Conservation (phyloP, 2,329 filamentous ascomycete species). For the Ophiostoma angusticollis region DNA sequence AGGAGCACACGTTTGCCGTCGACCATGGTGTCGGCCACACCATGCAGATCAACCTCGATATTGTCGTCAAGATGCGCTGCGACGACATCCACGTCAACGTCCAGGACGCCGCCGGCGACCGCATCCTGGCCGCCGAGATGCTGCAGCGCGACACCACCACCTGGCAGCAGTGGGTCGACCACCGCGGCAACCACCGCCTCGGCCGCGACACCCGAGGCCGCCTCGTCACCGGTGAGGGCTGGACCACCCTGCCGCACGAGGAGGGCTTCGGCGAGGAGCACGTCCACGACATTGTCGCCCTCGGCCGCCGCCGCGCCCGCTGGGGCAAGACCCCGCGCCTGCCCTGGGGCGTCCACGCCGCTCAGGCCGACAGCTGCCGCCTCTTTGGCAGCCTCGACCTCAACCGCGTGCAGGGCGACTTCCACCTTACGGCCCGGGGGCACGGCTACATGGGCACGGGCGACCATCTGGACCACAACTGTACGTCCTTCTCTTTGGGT, state of each 20-base stretch:
- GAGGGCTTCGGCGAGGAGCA: slow-evolving; percentile 69
- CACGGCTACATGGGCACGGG: slow-evolving; percentile 85
- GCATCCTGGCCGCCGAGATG: slow-evolving; percentile 67
- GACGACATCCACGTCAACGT: slow-evolving; percentile 87
- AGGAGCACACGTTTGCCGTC: slow-evolving; percentile 82
- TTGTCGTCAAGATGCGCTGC: slow-evolving; percentile 85
- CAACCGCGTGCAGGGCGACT: slow-evolving; percentile 96
- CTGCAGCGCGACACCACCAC: slow-evolving; percentile 64
- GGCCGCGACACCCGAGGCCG: slow-evolving; percentile 42
- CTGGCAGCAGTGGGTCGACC: slow-evolving; percentile 72
- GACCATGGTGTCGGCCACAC: slow-evolving; percentile 80
- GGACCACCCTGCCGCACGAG: slow-evolving; percentile 39
- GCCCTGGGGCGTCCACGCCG: slow-evolving; percentile 36
- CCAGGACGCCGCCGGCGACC: slow-evolving; percentile 86
- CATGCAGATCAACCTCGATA: slow-evolving; percentile 89
- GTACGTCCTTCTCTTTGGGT: slow-evolving; percentile 34
- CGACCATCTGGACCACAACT: slow-evolving; percentile 64
- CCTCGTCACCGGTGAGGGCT: slow-evolving; percentile 44
- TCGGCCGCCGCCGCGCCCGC: slow-evolving; percentile 49
- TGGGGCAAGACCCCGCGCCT: slow-evolving; percentile 65
- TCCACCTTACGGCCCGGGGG: slow-evolving; percentile 89
- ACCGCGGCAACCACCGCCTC: slow-evolving; percentile 50
- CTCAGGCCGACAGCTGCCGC: slow-evolving; percentile 65
- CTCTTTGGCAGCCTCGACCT: slow-evolving; percentile 82
- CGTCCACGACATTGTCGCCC: slow-evolving; percentile 78